These are phyloP conservation scores for Marasmius oreades DNA, from an alignment of 1,284 basidiomycete genomes.

Conservation along the genomic window DNA sequence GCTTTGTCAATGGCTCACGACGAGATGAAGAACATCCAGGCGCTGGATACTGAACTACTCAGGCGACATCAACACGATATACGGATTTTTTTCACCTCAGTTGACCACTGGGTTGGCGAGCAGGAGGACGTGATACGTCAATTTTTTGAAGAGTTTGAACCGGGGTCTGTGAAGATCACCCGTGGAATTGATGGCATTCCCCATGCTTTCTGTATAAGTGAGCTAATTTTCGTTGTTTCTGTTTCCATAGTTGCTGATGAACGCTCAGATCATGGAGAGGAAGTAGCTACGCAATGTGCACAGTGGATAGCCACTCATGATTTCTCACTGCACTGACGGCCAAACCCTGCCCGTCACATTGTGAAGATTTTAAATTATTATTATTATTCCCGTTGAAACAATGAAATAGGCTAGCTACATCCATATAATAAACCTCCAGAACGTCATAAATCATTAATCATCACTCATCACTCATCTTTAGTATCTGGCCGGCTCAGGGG, in stretches of 20 bases:
- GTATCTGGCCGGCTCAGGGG: too few relatives aligned
- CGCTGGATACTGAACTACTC: slow-evolving; percentile 42
- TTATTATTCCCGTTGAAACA: too few relatives aligned
- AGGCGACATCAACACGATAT: slow-evolving; percentile 34
- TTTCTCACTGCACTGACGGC: neutral
- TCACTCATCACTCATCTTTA: too few relatives aligned
- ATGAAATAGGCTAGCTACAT: too few relatives aligned
- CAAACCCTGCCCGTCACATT: too few relatives aligned
- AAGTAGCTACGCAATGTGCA: slow-evolving; percentile 44
- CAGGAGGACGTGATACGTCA: slow-evolving; percentile 39
- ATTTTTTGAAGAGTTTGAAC: slow-evolving; percentile 29
- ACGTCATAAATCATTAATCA: too few relatives aligned
- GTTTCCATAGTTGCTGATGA: neutral
- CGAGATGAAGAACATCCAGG: slow-evolving; percentile 55
- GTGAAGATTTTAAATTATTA: too few relatives aligned
- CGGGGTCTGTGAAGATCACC: slow-evolving; percentile 33
- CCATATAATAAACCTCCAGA: too few relatives aligned
- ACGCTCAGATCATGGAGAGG: slow-evolving; percentile 44
- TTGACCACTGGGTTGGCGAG: slow-evolving; percentile 59
- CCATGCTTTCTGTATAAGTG: slow-evolving; percentile 66
- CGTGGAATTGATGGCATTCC: slow-evolving; percentile 45
- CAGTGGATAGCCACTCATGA: slow-evolving; percentile 37
- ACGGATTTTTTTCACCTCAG: slow-evolving; percentile 51
- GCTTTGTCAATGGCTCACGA: slow-evolving; percentile 55
- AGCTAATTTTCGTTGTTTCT: slow-evolving; percentile 19